These are phyloP conservation scores for Escallonia herrerae DNA, from an alignment of 129 eudicot species.

Conservation along the genomic window DNA sequence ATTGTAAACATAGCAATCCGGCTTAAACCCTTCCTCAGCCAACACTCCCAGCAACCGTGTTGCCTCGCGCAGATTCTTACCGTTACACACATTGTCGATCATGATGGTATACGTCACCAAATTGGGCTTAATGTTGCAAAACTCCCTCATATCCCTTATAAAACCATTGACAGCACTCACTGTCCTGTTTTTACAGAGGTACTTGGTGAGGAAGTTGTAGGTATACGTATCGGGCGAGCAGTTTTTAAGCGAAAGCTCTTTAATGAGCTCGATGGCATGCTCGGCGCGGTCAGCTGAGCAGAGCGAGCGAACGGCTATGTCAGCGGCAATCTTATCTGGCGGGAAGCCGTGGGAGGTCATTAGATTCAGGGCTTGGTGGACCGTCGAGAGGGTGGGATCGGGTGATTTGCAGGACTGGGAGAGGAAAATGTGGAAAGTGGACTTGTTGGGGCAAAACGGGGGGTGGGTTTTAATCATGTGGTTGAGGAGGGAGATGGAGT, in stretches of 20 bases:
- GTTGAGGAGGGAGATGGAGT: slow-evolving; percentile 45
- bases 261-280: slow-evolving; percentile 51
- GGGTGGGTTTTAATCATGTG: slow-evolving; percentile 64
- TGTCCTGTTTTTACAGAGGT: slow-evolving; percentile 37
- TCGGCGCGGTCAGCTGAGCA: slow-evolving; percentile 47
- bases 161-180: slow-evolving; percentile 45
- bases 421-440: slow-evolving; percentile 52
- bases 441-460: slow-evolving; percentile 60
- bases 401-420: slow-evolving; percentile 32
- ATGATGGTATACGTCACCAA: slow-evolving; percentile 81
- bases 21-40: slow-evolving; percentile 68
- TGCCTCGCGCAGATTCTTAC: slow-evolving; percentile 81
- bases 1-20: slow-evolving; percentile 79
- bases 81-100: slow-evolving; percentile 89
- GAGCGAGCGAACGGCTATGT: slow-evolving; percentile 69
- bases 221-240: slow-evolving; percentile 53
- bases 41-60: slow-evolving; percentile 56
- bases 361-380: slow-evolving; percentile 33
- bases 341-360: slow-evolving; percentile 54
- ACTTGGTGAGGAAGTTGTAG: slow-evolving; percentile 61
- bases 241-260: slow-evolving; percentile 47
- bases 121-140: slow-evolving; percentile 58
- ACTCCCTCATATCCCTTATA: slow-evolving; percentile 52
- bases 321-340: slow-evolving; percentile 63
- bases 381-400: slow-evolving; percentile 25